Conservation (phyloP, 2,329 filamentous ascomycete species). For the Penicillium aurantiogriseum region DNA sequence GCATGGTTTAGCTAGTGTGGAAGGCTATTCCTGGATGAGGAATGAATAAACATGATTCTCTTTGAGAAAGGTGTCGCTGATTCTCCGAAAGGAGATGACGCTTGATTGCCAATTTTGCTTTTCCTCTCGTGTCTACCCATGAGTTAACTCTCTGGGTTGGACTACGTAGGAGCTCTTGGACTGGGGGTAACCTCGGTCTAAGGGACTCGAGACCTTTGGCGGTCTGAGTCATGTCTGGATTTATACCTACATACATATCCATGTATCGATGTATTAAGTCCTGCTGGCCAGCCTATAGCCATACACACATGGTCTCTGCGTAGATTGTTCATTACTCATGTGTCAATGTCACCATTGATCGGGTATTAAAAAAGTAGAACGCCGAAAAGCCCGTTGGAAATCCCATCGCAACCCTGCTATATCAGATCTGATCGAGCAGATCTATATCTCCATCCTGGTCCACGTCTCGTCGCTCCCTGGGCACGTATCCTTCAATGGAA, state of each 20-base stretch:
- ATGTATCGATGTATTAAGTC: neutral
- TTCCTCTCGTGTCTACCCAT: conserved; percentile 25
- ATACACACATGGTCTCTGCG: conserved; percentile 17
- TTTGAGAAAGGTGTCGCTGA: conserved; percentile 83
- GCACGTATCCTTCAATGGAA: conserved; percentile 45
- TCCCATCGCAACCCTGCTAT: conserved; percentile 18
- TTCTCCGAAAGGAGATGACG: conserved; percentile 70
- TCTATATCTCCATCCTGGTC: conserved; percentile 51
- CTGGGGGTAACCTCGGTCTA: neutral
- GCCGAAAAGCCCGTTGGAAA: conserved; percentile 11
- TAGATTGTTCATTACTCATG: conserved; percentile 18
- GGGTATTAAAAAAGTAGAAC: conserved; percentile 23
- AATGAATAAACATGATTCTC: conserved; percentile 43
- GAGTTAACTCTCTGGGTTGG: conserved; percentile 11
- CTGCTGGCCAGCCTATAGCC: conserved; percentile 3
- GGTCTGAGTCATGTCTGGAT: conserved; percentile 6
- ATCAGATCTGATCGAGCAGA: conserved; percentile 40
- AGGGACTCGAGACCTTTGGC: conserved; percentile 12
- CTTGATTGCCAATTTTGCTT: conserved; percentile 81
- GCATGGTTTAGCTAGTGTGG: conserved; percentile 28
- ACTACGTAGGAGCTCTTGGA: conserved; percentile 25
- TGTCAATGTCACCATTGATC: conserved; percentile 11
- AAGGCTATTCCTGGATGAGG: conserved; percentile 34
- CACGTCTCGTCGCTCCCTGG: conserved; percentile 22
- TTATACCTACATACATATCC: neutral